Conservation (phyloP, 2,329 filamentous ascomycete genomes). For the Calonectria pteridis region DNA sequence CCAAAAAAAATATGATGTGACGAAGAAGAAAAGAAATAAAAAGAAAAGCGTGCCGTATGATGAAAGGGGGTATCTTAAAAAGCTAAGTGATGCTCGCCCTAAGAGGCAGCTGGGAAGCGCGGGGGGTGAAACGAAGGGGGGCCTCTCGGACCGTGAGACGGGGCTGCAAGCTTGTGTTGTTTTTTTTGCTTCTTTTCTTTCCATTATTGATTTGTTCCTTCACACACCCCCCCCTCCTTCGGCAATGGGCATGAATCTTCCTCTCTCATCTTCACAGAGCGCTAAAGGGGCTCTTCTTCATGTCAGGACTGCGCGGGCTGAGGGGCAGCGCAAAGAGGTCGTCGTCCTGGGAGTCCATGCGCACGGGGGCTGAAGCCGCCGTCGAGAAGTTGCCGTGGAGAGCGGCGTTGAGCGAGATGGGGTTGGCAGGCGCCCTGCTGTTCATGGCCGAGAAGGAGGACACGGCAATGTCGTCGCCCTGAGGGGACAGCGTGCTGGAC, state of each 20-base stretch:
- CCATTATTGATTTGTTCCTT: not conserved
- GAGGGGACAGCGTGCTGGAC: slow-evolving; percentile 49
- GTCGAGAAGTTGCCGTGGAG: slow-evolving; percentile 40
- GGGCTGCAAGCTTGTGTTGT: not conserved
- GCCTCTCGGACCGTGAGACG: not conserved
- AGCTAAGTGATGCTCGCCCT: not conserved
- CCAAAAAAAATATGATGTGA: not conserved
- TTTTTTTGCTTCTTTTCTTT: not conserved
- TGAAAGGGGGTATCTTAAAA: slow-evolving; percentile 9
- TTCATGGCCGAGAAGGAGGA: slow-evolving; percentile 52
- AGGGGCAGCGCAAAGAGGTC: slow-evolving; percentile 90
- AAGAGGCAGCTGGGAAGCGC: not conserved
- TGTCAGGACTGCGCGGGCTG: slow-evolving; percentile 87
- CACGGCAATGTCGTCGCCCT: slow-evolving; percentile 50
- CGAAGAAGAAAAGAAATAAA: slow-evolving; percentile 8
- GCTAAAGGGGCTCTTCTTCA: slow-evolving; percentile 85
- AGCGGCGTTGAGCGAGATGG: slow-evolving; percentile 52
- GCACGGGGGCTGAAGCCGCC: slow-evolving; percentile 32
- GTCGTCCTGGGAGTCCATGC: slow-evolving; percentile 59
- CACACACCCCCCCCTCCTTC: not conserved
- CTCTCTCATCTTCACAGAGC: slow-evolving; percentile 49
- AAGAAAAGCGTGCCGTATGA: not conserved
- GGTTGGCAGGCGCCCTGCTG: slow-evolving; percentile 34
- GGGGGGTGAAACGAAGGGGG: not conserved
- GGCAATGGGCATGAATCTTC: not conserved